These are phyloP conservation scores for Trichothecium roseum DNA, from an alignment of 2,329 filamentous ascomycete genomes.

Conservation along the genomic window DNA sequence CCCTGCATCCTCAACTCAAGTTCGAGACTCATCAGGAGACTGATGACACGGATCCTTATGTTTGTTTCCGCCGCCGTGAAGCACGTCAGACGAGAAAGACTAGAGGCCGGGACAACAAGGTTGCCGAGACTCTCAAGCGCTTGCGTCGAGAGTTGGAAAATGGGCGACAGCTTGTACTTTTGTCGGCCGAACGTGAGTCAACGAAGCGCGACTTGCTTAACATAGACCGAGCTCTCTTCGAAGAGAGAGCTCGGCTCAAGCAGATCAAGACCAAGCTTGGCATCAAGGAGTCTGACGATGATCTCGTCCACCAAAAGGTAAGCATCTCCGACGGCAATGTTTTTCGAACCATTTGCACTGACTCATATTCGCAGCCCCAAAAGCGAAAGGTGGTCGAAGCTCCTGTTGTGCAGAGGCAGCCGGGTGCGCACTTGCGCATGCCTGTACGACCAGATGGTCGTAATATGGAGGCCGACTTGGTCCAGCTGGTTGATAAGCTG, in stretches of 20 bases:
- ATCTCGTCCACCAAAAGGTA: slow-evolving; percentile 90
- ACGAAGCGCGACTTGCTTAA: slow-evolving; percentile 68
- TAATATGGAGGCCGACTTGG: slow-evolving; percentile 66
- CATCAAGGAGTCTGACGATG: slow-evolving; percentile 89
- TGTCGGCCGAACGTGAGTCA: slow-evolving; percentile 71
- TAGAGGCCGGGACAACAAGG: slow-evolving; percentile 83
- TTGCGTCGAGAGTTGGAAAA: slow-evolving; percentile 85
- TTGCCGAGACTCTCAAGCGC: slow-evolving; percentile 88
- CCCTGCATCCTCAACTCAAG: slow-evolving; percentile 72
- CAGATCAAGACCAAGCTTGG: slow-evolving; percentile 78
- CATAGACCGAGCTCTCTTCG: slow-evolving; percentile 68
- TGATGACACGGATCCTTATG: slow-evolving; percentile 93
- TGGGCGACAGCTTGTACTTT: slow-evolving; percentile 66
- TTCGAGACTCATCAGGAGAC: slow-evolving; percentile 91
- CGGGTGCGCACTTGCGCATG: slow-evolving; percentile 56
- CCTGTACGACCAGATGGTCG: slow-evolving; percentile 62
- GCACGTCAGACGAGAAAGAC: slow-evolving; percentile 93
- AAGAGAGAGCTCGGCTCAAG: slow-evolving; percentile 73
- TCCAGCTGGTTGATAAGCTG: slow-evolving; percentile 64
- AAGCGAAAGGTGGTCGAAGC: slow-evolving; percentile 57
- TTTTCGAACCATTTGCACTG: slow-evolving; percentile 15
- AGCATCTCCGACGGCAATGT: slow-evolving; percentile 20
- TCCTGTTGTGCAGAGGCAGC: slow-evolving; percentile 49
- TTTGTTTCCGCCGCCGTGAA: slow-evolving; percentile 93
- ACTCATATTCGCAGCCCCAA: slow-evolving; percentile 45